These are phyloP conservation scores for Blumeriella jaapii DNA, from an alignment of 2,329 filamentous ascomycete species.

Conservation along the genomic window DNA sequence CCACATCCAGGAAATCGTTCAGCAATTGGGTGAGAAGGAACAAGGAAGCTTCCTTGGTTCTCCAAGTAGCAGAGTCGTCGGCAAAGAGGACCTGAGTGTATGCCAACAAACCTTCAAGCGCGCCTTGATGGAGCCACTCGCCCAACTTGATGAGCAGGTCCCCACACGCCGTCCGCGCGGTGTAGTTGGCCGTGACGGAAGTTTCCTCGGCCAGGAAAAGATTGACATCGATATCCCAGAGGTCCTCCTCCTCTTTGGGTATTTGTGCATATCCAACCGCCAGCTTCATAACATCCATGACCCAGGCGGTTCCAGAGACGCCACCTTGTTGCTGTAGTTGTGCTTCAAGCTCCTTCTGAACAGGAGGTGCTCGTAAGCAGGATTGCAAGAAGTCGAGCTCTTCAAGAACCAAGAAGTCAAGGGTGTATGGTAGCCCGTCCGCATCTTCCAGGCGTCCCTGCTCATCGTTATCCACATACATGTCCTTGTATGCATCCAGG, in stretches of 20 bases:
- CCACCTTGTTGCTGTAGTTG: conserved; percentile 53
- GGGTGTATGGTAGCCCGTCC: conserved; percentile 83
- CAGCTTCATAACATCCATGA: conserved; percentile 78
- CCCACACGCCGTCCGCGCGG: conserved; percentile 81
- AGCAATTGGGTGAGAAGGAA: conserved; percentile 78
- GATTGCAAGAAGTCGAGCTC: conserved; percentile 92
- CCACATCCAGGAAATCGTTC: conserved; percentile 70
- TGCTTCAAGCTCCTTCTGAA: conserved; percentile 77
- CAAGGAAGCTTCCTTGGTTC: conserved; percentile 65
- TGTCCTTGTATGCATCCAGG: conserved; percentile 60
- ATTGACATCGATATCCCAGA: conserved; percentile 96
- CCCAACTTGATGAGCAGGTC: conserved; percentile 87
- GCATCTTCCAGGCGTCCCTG: conserved; percentile 84
- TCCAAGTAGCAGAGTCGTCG: conserved; percentile 40
- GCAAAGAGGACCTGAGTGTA: conserved; percentile 67
- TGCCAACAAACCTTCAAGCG: conserved; percentile 66
- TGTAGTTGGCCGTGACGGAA: conserved; percentile 91
- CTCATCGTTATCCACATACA: conserved; percentile 77
- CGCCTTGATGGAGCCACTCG: conserved; percentile 71
- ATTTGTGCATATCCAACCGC: conserved; percentile 81
- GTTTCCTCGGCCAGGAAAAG: conserved; percentile 92
- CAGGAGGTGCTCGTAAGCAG: conserved; percentile 75
- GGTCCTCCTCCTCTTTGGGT: conserved; percentile 78
- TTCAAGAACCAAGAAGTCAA: conserved; percentile 88
- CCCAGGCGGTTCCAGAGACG: conserved; percentile 61